phyloP scores from a whole-genome alignment of 2,329 filamentous ascomycete genomes.

The Pseudogymnoascus sp. region DNA sequence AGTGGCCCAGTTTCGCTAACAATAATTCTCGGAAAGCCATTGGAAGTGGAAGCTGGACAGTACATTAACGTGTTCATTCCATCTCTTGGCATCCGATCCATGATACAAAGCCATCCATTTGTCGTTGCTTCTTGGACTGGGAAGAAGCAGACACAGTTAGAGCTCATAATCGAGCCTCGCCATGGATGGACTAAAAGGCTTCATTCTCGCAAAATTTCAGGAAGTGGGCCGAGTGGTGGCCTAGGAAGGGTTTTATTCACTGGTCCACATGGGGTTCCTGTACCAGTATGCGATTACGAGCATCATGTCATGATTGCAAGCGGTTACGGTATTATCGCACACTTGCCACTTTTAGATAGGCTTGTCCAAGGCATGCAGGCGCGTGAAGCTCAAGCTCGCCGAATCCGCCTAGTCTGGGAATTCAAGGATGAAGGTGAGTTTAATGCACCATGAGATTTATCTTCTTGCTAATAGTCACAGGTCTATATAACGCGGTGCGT shows the following conservation, averaged over 20 bases:
- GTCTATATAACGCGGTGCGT: constrained; percentile 14
- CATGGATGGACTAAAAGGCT: constrained; percentile 15
- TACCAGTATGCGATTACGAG: constrained; percentile 13
- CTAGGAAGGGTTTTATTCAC: constrained; percentile 13
- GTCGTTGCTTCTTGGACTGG: constrained; percentile 24
- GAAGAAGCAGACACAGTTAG: constrained; percentile 17
- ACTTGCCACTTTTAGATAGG: constrained; percentile 7
- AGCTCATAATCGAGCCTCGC: constrained; percentile 17
- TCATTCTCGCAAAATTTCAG: constrained; percentile 1
- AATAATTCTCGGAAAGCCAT: constrained; percentile 8
- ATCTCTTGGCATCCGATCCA: constrained; percentile 4
- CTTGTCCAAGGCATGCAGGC: constrained; percentile 12
- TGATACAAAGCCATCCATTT: constrained; percentile 25
- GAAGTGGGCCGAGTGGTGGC: constrained; percentile 1
- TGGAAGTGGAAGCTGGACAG: not conserved
- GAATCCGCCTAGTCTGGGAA: constrained; percentile 16
- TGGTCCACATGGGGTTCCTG: constrained; percentile 10
- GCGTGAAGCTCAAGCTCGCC: constrained; percentile 13
- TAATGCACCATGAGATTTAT: not conserved
- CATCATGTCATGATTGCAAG: constrained; percentile 16
- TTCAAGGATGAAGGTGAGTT: constrained; percentile 13
- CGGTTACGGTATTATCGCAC: constrained; percentile 12
- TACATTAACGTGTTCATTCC: constrained; percentile 16
- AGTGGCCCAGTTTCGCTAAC: not conserved
- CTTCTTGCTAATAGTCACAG: constrained; percentile 8